Base-by-base conservation (phyloP, 768 basidiomycete genomes). In the Rickenella mellea region DNA sequence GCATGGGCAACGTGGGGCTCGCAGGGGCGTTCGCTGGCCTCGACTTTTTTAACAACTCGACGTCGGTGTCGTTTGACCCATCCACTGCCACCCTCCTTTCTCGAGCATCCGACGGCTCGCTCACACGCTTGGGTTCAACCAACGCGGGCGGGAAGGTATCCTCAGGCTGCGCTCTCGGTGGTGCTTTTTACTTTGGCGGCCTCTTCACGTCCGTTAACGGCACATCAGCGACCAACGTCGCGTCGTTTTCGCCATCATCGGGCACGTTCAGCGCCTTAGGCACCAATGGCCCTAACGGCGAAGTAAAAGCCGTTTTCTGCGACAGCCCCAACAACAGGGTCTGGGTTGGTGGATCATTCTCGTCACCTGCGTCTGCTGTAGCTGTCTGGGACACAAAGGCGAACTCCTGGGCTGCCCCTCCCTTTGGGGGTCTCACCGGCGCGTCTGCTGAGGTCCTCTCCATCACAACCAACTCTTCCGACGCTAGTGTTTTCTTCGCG, bases 1-100 rank as follows among this genome's bases (percentile, higher is more conserved):
- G 83, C 41, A 93, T 99, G 88, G 94, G 94, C 49, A 80, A 72
- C 42, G 91, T 97, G 39, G 91, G 80, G 43, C 70, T 97, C 30
- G 80, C 82, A 21, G 94, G 94, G 44, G 71, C 85, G 26, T 99
- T 97, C 56, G 74, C 83, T 19, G 94, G 92, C 33, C 67, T 99
- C 47, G 83, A 83, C 55, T 55, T 92, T 44, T 81, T 83, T 69
- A 66, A 77, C 55, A 74, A 65, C 46, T 74, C 65, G 44, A 60
- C 75, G 25, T 50, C 54, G 27, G 55, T 74, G 51, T 55, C 77
- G 26, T 81, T 84, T 58, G 80, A 91, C 60, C 68, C 86, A 21
- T 67, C 80, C 2, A 71, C 76, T 36, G 75, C 86, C 11, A 82
- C 88, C 29, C 67, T 90, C 36, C 68, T 89, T 48, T 71, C 76